Conservation (phyloP, 2,329 filamentous ascomycete genomes). For the Calonectria henricotiae region DNA sequence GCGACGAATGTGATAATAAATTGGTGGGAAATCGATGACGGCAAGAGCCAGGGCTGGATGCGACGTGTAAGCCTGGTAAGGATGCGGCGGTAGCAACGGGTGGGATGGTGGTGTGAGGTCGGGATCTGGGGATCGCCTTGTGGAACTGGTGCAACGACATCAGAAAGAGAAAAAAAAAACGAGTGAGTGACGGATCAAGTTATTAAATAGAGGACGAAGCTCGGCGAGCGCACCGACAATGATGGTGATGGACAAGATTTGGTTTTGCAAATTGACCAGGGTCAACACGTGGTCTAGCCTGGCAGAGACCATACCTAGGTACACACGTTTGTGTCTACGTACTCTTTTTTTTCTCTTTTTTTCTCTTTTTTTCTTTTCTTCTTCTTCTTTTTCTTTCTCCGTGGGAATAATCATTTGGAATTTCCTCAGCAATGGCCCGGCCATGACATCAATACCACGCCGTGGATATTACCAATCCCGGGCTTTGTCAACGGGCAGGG, state of each 20-base stretch:
- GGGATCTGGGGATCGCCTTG: not conserved
- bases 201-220: slow-evolving; percentile 11
- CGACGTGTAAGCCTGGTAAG: not conserved
- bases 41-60: not conserved
- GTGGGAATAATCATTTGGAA: not conserved
- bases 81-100: not conserved
- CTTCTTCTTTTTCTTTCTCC: no score
- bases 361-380: no score
- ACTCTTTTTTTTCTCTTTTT: not conserved
- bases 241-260: slow-evolving; percentile 1
- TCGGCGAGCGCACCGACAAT: slow-evolving; percentile 34
- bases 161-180: not conserved
- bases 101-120: slow-evolving; percentile 6
- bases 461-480: slow-evolving; percentile 17
- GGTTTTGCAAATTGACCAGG: slow-evolving; percentile 3
- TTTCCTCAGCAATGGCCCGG: not conserved
- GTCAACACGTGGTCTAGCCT: slow-evolving; percentile 4
- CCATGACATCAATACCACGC: slow-evolving; percentile 32
- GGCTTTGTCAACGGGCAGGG: slow-evolving; percentile 8
- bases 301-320: not conserved
- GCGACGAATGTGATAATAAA: not conserved
- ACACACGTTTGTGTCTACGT: no score
- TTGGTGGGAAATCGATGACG: slow-evolving; percentile 2
- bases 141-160: not conserved
- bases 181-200: slow-evolving; percentile 26